Evolutionary conservation across 2,329 filamentous ascomycete species (phyloP).

Genomic region (Zymoseptoria pseudotritici): DNA sequence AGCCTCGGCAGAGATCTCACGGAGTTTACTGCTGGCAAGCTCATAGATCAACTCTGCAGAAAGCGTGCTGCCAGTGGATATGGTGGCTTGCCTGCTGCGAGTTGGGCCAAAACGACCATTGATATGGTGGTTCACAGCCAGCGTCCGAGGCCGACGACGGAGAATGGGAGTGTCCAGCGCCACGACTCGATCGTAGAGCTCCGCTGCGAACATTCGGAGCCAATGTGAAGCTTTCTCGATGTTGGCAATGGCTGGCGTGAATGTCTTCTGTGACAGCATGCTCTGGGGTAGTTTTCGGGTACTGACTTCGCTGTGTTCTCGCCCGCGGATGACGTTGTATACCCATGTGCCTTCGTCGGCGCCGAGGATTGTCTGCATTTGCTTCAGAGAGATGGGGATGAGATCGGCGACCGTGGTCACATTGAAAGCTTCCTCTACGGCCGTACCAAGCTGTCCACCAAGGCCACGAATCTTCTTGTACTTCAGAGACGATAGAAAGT

Average conservation of each 20-base stretch:
- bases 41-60: slow-evolving; percentile 67
- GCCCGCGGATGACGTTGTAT: slow-evolving; percentile 74
- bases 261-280: slow-evolving; percentile 95
- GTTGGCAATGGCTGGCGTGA: slow-evolving; percentile 72
- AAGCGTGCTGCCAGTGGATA: slow-evolving; percentile 66
- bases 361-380: slow-evolving; percentile 69
- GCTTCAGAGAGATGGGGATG: slow-evolving; percentile 62
- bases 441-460: slow-evolving; percentile 86
- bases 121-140: slow-evolving; percentile 70
- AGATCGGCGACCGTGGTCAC: slow-evolving; percentile 74
- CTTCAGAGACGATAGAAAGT: slow-evolving; percentile 78
- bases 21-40: slow-evolving; percentile 67
- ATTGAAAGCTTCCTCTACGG: slow-evolving; percentile 68
- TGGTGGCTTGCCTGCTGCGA: slow-evolving; percentile 66
- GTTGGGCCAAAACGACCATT: slow-evolving; percentile 59
- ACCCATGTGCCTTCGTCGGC: slow-evolving; percentile 83
- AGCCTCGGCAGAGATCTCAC: slow-evolving; percentile 70
- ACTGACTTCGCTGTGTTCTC: slow-evolving; percentile 83
- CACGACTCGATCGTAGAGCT: slow-evolving; percentile 81
- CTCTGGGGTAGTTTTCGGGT: slow-evolving; percentile 88
- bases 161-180: slow-evolving; percentile 87
- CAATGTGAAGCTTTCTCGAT: slow-evolving; percentile 75
- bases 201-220: slow-evolving; percentile 84
- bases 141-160: slow-evolving; percentile 74
- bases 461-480: slow-evolving; percentile 97